Evolutionary conservation across 495 filamentous ascomycete genomes (phyloP).

Genomic region (Aspergillus heteromorphus): DNA sequence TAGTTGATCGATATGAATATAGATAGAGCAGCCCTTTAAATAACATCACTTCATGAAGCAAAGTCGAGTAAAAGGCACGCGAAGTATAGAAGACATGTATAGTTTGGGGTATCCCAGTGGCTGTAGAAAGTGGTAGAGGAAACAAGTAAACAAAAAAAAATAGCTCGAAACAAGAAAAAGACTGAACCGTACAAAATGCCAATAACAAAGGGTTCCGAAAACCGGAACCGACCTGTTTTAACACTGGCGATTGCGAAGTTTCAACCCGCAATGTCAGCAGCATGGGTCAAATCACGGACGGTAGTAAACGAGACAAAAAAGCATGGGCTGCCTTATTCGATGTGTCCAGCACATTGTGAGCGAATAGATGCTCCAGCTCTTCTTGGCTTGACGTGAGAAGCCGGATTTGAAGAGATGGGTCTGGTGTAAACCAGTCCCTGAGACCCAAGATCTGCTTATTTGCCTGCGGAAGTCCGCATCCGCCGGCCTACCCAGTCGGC

Average conservation of each 20-base stretch:
- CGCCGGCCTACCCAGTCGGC: conserved; percentile 74
- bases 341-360: conserved; percentile 26
- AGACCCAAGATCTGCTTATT: conserved; percentile 6
- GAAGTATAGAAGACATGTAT: background rate
- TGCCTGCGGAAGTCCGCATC: conserved; percentile 15
- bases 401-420: background rate
- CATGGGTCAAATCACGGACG: background rate
- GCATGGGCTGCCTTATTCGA: conserved; percentile 8
- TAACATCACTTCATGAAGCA: conserved; percentile 1
- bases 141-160: background rate
- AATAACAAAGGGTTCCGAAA: background rate
- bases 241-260: background rate
- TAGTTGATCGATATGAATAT: background rate
- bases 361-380: conserved; percentile 4
- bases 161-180: background rate
- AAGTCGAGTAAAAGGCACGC: conserved; percentile 1
- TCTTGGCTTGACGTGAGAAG: background rate
- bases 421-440: background rate
- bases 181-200: background rate
- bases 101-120: conserved; percentile 17
- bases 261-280: background rate
- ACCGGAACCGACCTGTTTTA: background rate
- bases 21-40: background rate
- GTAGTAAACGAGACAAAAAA: background rate
- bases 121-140: background rate